Base-by-base conservation (phyloP, 2,329 filamentous ascomycete genomes). In the Harringtonia lauricola region DNA sequence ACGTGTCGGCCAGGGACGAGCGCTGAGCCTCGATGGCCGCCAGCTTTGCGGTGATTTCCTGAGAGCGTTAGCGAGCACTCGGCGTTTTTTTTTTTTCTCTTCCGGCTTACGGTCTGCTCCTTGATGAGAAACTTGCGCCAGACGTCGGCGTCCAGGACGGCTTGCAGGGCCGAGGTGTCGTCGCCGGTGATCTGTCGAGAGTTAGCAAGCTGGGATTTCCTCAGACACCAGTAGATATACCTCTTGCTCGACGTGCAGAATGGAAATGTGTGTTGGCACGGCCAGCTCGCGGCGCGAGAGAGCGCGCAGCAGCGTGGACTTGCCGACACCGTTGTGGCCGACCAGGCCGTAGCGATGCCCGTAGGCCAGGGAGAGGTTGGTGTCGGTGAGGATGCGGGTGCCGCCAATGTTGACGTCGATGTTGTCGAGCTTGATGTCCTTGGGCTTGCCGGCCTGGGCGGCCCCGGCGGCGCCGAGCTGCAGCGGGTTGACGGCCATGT, bases 311-410 rank as follows among this genome's bases (percentile, higher is more conserved):
- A 98, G 70, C n/a, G 92, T 98, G 59, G 87, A 87, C 75, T 92
- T 90, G 74, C 86, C 92, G 51, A 98, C 90, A 87, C 92, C 92
- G 76, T 98, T 98, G 73, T 96, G 86, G 74, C 92, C 92, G 53
- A 98, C 92, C 51, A 98, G 71, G 79, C 92, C 92, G 64, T 98
- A 98, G 52, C 92, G 81, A 59, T 89, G 82, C 42, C 90, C 88
- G 62, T 94, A 95, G 1, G 92, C 83, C 51, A 98, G 72, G 2
- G 88, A 95, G 47, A 98, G 69, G 42, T 79, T 86, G 39, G 90
- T 95, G 61, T 98, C 90, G 36, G 83, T 86, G 54, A 96, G 68
- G 51, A 98, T 98, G 47, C 92, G 81, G 57, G 79, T 74, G 45
- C 90, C 90, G 49, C 86, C 81, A 57, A 98, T 95, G 36, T 87